Evolutionary conservation across 2,329 filamentous ascomycete species (phyloP).

Genomic region (Aureobasidium musti): DNA sequence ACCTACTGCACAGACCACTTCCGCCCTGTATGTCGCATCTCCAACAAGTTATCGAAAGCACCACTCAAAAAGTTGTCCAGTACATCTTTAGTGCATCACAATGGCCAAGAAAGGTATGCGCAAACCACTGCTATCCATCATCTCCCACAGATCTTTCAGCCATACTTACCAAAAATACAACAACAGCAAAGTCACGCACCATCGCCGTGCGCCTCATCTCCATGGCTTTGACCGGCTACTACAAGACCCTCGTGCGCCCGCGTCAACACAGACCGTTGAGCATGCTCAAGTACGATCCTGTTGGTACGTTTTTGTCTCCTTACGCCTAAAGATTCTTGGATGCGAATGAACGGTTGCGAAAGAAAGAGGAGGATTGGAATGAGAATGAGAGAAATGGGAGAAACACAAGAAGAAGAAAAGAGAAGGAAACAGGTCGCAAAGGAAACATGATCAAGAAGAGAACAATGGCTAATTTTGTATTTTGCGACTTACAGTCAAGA

Average conservation of each 20-base stretch:
- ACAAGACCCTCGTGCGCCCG: slow-evolving; percentile 84
- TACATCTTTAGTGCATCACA: neutral
- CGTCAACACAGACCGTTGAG: slow-evolving; percentile 80
- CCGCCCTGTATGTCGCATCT: neutral
- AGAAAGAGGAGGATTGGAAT: neutral
- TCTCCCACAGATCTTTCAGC: too few relatives aligned
- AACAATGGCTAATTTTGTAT: neutral
- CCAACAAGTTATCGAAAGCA: neutral
- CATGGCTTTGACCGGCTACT: slow-evolving; percentile 99
- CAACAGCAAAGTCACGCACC: slow-evolving; percentile 83
- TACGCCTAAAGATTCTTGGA: neutral
- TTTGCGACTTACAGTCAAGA: slow-evolving; percentile 66
- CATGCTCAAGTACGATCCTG: slow-evolving; percentile 98
- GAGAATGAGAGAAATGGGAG: neutral
- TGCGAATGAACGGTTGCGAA: neutral
- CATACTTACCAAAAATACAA: slow-evolving; percentile 21
- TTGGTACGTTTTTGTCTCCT: slow-evolving; percentile 64
- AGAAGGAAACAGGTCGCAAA: neutral
- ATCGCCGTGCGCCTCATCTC: slow-evolving; percentile 92
- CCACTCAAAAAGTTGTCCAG: neutral
- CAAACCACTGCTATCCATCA: too few relatives aligned
- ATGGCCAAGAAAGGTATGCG: slow-evolving; percentile 41
- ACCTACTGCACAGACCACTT: slow-evolving; percentile 14
- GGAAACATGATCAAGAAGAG: neutral
- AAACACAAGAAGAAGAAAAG: neutral